phyloP scores from a whole-genome alignment of 352 stramenopile species.

The Elongisporangium undulatum region DNA sequence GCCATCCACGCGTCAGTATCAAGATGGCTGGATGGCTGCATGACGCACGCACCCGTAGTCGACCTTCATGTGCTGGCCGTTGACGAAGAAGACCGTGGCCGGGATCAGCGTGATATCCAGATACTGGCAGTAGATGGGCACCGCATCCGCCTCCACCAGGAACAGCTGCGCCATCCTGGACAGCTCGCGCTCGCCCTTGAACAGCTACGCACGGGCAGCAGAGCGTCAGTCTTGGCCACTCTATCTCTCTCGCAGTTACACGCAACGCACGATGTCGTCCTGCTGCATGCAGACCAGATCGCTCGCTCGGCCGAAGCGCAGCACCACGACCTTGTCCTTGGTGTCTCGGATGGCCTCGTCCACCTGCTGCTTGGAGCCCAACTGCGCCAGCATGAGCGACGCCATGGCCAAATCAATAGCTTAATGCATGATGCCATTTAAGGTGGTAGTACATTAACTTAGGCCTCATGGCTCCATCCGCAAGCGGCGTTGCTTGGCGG shows the following conservation, averaged over 20 bases:
- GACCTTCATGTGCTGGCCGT: constrained; percentile 88
- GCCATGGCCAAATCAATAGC: constrained; percentile 23
- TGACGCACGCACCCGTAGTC: constrained; percentile 66
- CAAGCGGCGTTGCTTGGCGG: neutral
- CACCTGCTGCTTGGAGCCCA: constrained; percentile 57
- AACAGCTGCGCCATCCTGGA: constrained; percentile 76
- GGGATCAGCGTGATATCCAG: constrained; percentile 87
- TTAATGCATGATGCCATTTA: neutral
- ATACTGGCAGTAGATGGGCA: constrained; percentile 85
- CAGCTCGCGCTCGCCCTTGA: constrained; percentile 69
- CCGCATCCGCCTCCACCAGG: constrained; percentile 62
- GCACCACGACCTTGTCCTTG: constrained; percentile 77
- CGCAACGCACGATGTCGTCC: constrained; percentile 66
- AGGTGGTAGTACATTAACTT: neutral
- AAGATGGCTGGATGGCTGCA: neutral
- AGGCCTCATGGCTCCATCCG: neutral
- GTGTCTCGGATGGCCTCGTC: constrained; percentile 77
- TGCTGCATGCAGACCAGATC: constrained; percentile 79
- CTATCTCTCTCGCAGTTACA: neutral
- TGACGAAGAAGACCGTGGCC: constrained; percentile 86
- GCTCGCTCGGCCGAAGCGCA: constrained; percentile 67
- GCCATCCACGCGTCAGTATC: neutral
- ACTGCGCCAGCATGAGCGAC: constrained; percentile 65
- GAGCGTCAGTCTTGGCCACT: neutral
- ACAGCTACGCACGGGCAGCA: constrained; percentile 30